Evolutionary conservation across 2,329 filamentous ascomycete genomes (phyloP).

Genomic region (Epichloe gansuensis): DNA sequence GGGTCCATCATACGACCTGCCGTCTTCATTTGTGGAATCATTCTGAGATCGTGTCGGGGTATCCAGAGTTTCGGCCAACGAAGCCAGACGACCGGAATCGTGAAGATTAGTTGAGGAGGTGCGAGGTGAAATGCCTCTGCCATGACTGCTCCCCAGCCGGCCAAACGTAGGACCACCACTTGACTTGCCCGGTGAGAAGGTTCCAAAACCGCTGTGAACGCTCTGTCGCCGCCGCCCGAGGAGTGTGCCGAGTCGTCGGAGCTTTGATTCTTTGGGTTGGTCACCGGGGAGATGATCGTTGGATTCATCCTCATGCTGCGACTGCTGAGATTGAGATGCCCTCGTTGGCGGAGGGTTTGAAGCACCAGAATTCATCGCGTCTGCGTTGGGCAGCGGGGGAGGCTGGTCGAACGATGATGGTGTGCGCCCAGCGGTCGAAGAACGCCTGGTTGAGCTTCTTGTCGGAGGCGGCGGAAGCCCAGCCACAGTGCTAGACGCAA

Average conservation of each 20-base stretch:
- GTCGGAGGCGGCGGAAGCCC: slow-evolving; percentile 26
- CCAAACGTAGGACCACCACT: slow-evolving; percentile 38
- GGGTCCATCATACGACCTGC: slow-evolving; percentile 27
- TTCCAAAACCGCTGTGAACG: slow-evolving; percentile 48
- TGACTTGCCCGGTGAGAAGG: slow-evolving; percentile 42
- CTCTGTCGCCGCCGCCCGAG: slow-evolving; percentile 51
- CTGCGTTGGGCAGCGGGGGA: background rate
- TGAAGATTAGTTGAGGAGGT: slow-evolving; percentile 46
- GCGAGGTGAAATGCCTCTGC: slow-evolving; percentile 40
- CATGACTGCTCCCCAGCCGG: slow-evolving; percentile 52
- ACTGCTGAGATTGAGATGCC: slow-evolving; percentile 3
- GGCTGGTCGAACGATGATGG: slow-evolving; percentile 7
- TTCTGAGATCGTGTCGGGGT: slow-evolving; percentile 18
- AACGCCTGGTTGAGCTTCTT: slow-evolving; percentile 28
- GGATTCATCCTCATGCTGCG: slow-evolving; percentile 4
- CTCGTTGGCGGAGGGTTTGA: slow-evolving; percentile 4
- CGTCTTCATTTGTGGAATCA: slow-evolving; percentile 11
- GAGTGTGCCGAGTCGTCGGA: slow-evolving; percentile 56
- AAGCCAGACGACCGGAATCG: slow-evolving; percentile 40
- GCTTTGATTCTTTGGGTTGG: slow-evolving; percentile 33
- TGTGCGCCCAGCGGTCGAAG: slow-evolving; percentile 16
- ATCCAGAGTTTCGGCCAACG: slow-evolving; percentile 44
- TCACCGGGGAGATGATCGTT: slow-evolving; percentile 5
- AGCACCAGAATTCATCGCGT: background rate
- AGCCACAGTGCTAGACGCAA: slow-evolving; percentile 33